A percentile compares a stretch with the other conserved stretches of the same genome.
These are phyloP conservation scores for Rugiboletus extremiorientalis DNA, from an alignment of 1,284 basidiomycete species.

Conservation along the genomic window DNA sequence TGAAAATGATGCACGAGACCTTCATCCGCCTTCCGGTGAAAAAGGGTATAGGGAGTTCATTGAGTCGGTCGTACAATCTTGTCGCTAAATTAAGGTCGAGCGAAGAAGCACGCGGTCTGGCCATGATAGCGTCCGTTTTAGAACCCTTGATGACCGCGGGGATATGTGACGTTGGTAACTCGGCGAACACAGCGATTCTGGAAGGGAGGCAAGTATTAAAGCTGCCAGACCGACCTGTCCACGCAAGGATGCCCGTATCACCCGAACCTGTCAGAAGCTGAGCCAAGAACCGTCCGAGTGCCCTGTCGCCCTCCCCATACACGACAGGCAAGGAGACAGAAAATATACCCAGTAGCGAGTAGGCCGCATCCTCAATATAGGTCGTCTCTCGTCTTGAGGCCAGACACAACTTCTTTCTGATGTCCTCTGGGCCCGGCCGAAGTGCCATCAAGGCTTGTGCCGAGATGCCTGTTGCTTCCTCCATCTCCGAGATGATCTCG, in stretches of 20 bases:
- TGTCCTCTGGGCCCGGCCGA: background rate
- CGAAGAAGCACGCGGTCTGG: background rate
- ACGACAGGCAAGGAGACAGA: background rate
- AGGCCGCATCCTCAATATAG: background rate
- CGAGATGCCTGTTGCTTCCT: background rate
- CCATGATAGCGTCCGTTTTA: background rate
- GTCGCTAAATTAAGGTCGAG: background rate
- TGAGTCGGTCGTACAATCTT: background rate
- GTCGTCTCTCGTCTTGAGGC: background rate
- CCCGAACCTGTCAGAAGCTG: background rate
- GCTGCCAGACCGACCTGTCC: background rate
- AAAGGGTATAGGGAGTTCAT: background rate
- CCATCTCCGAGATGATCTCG: slow-evolving; percentile 1
- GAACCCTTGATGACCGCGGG: background rate
- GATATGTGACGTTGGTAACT: background rate
- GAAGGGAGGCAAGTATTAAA: slow-evolving; percentile 1
- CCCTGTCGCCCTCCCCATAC: background rate
- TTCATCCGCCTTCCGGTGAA: slow-evolving; percentile 4
- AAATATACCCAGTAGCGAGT: background rate
- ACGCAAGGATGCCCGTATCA: background rate
- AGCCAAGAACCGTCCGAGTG: background rate
- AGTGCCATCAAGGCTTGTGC: background rate
- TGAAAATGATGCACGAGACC: slow-evolving; percentile 4
- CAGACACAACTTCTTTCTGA: background rate
- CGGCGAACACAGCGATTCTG: background rate